Conservation (phyloP, 495 filamentous ascomycete species). For the Hypomontagnella submonticulosa region DNA sequence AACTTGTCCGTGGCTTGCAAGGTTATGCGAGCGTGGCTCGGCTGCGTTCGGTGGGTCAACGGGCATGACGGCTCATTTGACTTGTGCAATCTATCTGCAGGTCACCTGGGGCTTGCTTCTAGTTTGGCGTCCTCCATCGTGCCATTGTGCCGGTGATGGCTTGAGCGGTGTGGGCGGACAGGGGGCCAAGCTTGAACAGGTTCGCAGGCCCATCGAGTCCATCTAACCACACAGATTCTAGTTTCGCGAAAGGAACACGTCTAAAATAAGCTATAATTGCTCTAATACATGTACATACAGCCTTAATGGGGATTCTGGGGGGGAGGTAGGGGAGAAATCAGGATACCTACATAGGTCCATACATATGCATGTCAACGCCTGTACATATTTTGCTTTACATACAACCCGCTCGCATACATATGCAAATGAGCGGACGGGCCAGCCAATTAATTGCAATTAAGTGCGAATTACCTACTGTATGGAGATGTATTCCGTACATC, state of each 20-base stretch:
- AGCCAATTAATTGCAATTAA: conserved; percentile 26
- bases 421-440: conserved; percentile 33
- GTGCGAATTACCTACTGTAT: conserved; percentile 41
- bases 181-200: conserved; percentile 15
- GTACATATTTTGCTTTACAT: conserved; percentile 14
- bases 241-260: conserved; percentile 7
- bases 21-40: conserved; percentile 22
- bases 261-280: conserved; percentile 31
- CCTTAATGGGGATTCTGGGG: conserved; percentile 24
- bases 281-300: conserved; percentile 26
- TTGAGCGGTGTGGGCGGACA: conserved; percentile 30
- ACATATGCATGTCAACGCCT: conserved; percentile 32
- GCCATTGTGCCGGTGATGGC: conserved; percentile 15
- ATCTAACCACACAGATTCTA: conserved; percentile 22
- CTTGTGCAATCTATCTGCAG: conserved; percentile 38
- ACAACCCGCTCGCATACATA: conserved; percentile 32
- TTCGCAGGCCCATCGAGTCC: background rate
- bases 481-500: conserved; percentile 26
- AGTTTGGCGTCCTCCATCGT: conserved; percentile 32
- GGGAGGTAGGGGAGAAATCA: conserved; percentile 30
- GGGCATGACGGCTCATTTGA: conserved; percentile 39
- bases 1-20: conserved; percentile 34
- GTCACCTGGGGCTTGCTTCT: conserved; percentile 30
- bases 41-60: conserved; percentile 23
- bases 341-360: conserved; percentile 20